Conservation (phyloP, 208 protist genomes). For the Vickermania ingenoplastis region DNA sequence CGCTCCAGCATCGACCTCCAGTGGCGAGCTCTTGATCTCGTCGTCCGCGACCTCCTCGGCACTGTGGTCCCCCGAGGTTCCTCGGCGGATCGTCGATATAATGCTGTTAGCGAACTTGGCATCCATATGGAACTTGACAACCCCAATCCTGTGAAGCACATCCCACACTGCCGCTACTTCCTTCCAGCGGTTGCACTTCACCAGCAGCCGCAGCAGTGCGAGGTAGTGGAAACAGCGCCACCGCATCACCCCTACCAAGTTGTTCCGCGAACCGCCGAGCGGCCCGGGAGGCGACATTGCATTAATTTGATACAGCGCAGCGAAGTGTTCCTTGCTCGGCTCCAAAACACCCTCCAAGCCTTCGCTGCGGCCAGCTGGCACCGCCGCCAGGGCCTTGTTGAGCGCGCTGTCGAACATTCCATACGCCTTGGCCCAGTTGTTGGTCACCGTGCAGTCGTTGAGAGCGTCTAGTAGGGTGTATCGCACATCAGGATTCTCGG, state of each 20-base stretch:
- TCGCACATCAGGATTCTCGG: constrained; percentile 2
- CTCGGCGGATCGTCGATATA: constrained; percentile 27
- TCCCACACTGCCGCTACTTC: constrained; percentile 52
- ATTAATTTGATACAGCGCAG: neutral
- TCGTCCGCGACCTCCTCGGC: neutral
- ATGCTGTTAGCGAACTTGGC: constrained; percentile 38
- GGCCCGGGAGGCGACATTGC: neutral
- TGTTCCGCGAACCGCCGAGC: neutral
- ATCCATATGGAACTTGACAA: constrained; percentile 51
- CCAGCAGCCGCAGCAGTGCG: constrained; percentile 50
- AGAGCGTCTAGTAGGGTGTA: constrained; percentile 54
- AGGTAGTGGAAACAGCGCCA: constrained; percentile 67
- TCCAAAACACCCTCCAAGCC: neutral
- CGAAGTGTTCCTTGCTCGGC: neutral
- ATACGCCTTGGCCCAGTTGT: constrained; percentile 47
- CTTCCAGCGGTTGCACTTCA: constrained; percentile 29
- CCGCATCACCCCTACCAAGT: constrained; percentile 39
- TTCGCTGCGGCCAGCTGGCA: neutral
- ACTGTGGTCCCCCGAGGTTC: neutral
- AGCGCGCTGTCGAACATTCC: constrained; percentile 37
- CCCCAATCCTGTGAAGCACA: constrained; percentile 59
- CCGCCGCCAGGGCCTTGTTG: constrained; percentile 5
- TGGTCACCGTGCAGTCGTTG: constrained; percentile 43
- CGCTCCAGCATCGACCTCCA: neutral
- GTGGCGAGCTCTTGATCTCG: neutral